Evolutionary conservation across 1,284 basidiomycete genomes (phyloP), one percentile per base, ranked within the genome.

Genomic region (Cutaneotrichosporon cutaneum): DNA sequence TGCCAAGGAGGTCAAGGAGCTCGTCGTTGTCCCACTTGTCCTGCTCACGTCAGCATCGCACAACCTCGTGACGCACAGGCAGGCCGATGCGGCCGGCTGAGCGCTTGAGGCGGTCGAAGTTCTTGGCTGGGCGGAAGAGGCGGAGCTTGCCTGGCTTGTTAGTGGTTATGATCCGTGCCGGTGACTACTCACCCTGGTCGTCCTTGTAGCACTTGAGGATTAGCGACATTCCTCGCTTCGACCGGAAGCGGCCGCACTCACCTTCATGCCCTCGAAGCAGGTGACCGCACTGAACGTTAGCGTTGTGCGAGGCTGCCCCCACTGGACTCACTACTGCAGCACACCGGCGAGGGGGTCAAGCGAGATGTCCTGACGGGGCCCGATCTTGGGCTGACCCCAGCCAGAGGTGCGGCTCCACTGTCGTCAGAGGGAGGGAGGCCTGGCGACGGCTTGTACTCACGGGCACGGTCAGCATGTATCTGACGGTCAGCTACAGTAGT

Each of bases 231-330:
- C 11, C 56, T 39, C 6, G 27, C 22, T 13, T 21, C 11, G 36
- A 50, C 22, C 47, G 24, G 30, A 30, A 16, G 24, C 14, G 13
- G 4, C 18, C 16, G 24, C 13, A 68, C 71, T 36, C 63, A 73
- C 74, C 68, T 78, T 78, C 77, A 78, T 78, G n/a, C 77, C 77
- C 68, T 78, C 77, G 56, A 78, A 78, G 62, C 77, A 78, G 22
- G 75, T 77, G 14, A 74, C 72, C 18, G 77, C 77, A 58, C 66
- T 67, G 52, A 3, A 14, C 4, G 54, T 56, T 13, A 58, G 42
- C 21, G 9, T 4, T 8, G 3, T 2, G 11, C 9, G 7, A 30
- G 6, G 13, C 10, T n/a, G 47, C 9, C 27, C 2, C 8, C 33
- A n/a, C 6, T 2, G 2, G 27, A 69, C 63, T n/a, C 42, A 67